A percentile compares a stretch with the other conserved stretches of the same genome.
Evolutionary conservation across 768 basidiomycete species (phyloP).

Genomic region (Lentinula edodes): DNA sequence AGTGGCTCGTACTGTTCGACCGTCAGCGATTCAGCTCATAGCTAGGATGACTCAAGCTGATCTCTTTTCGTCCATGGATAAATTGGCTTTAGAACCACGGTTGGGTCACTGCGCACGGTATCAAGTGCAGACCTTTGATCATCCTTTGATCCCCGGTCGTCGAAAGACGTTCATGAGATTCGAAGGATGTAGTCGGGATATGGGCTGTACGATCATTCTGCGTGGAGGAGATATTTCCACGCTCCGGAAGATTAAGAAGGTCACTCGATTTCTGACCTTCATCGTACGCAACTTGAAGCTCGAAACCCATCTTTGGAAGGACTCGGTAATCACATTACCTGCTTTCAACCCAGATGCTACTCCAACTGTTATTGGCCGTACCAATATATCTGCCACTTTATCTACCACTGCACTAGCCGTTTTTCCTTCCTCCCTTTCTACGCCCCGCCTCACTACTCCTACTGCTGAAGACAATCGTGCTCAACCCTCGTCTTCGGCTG

Average conservation of each 20-base stretch:
- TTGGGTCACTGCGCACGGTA: conserved; percentile 85
- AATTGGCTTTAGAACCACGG: conserved; percentile 82
- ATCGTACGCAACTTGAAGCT: conserved; percentile 91
- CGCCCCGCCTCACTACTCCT: conserved; percentile 24
- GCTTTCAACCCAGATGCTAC: conserved; percentile 61
- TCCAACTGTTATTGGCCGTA: conserved; percentile 33
- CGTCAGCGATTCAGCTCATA: conserved; percentile 80
- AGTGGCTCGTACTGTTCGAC: conserved; percentile 86
- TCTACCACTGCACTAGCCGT: conserved; percentile 18
- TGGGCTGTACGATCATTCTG: conserved; percentile 91
- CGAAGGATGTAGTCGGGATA: conserved; percentile 88
- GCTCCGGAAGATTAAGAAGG: conserved; percentile 81
- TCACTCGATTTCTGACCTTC: conserved; percentile 88
- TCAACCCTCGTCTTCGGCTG: neutral
- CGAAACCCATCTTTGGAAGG: conserved; percentile 92
- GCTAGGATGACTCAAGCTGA: conserved; percentile 95
- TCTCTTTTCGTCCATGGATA: conserved; percentile 93
- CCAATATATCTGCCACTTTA: conserved; percentile 12
- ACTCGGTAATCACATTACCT: conserved; percentile 74
- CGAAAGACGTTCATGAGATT: conserved; percentile 98
- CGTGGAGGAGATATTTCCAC: conserved; percentile 83
- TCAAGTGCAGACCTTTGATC: conserved; percentile 90
- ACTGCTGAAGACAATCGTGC: conserved; percentile 5
- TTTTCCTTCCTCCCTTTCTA: conserved; percentile 22
- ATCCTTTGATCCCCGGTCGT: conserved; percentile 86